Evolutionary conservation across 805 yeast species (phyloP), one percentile per base, ranked within the genome.

Genomic region (Barnettozyma sucrosica): DNA sequence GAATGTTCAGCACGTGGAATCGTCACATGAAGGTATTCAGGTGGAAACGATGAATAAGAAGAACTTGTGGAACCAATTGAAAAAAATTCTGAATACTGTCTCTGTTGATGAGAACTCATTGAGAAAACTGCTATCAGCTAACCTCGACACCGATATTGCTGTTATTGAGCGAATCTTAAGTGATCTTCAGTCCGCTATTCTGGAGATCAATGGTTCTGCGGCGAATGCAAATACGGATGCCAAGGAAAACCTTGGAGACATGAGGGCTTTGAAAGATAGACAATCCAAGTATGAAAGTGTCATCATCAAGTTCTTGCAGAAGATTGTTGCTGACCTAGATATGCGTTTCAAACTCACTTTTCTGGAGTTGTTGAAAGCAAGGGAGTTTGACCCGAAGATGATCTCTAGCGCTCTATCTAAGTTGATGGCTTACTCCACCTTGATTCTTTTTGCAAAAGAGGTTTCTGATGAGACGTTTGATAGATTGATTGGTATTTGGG

Each of bases 1-100:
- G 3, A 92, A 85, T 51, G 79, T 90, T 44, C 75, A 77, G 41
- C 77, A 74, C 44, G 80, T 89, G 37, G 96, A 89, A 59, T 71
- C 72, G 32, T 85, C 83, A 59, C 81, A 90, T 3, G 80, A 84
- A 56, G 96, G 96, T 43, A 65, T 89, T 16, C 97, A 90, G 65
- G 83, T 90, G 7, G 83, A 82, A 55, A 79, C 92, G 5, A 81
- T 87, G 39, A 90, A 90, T 66, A 86, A 85, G 63, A 87, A 86
- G 57, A 62, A 74, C n/a, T 69, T 89, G 21, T 83, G 81, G 72
- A 78, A 75, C 41, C 89, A 87, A 51, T 72, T 89, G 46, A 77
- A 77, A 36, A 78, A 75, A n/a, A 72, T 89, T 41, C 66, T 89
- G 51, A 75, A 76, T 43, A 83, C 87, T n/a, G 85, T 86, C 8